Base-by-base conservation (phyloP, 2,329 filamentous ascomycete genomes). In the Fusarium sp. region DNA sequence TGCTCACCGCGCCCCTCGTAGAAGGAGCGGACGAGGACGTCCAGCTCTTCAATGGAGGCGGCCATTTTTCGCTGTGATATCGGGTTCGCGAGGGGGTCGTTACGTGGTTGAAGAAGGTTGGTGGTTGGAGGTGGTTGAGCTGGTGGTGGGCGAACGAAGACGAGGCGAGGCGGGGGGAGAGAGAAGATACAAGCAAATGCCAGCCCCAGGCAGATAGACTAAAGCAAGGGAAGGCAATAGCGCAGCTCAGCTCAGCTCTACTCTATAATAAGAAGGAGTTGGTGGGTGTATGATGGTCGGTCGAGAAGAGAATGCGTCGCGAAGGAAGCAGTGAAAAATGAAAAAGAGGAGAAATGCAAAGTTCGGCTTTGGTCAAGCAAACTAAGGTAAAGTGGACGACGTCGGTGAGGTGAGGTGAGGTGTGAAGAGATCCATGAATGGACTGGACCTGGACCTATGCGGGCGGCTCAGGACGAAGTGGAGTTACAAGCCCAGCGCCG, bases 1-100 rank as follows among this genome's bases (percentile, higher is more conserved):
- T 94, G 89, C 67, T 98, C 93, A 76, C 96, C 96, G 82, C 95
- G 92, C 80, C 94, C 94, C 85, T 98, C 95, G 79, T 97, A 99
- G 84, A 99, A 98, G 85, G 93, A 90, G 81, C 93, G 94, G 87
- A 98, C 95, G 74, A 94, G 96, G 82, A 87, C 91, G 89, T 99
- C 96, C 86, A 99, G 90, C 89, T 99, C 96, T 82, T 92, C 90
- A 82, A 99, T 95, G 78, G 92, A 85, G 80, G 88, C 85, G 80
- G 89, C 85, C 89, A 91, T 91, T 81, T 80, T 84, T 74, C 58
- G 63, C 50, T 57, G 41, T 20, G 41, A 43, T 59, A 37, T 71
- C 68, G 68, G 59, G 57, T 68, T 73, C 72, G 50, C 67, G 69
- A 64, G 68, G 65, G 75, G 70, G 77, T 71, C 79, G 78, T 68